phyloP scores from a whole-genome alignment of 75 land plant genomes.

The Picea glauca region DNA sequence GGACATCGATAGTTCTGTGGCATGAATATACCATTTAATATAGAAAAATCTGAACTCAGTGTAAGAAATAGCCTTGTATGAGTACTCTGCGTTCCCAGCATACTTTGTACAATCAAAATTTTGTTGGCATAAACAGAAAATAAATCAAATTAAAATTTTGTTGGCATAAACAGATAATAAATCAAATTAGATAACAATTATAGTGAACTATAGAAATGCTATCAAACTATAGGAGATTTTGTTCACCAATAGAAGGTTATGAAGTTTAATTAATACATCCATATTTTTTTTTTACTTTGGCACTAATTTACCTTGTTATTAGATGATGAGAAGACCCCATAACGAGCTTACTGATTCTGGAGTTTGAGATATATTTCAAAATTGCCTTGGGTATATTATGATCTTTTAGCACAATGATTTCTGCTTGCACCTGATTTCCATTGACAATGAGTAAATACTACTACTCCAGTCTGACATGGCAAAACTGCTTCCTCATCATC shows the following conservation, averaged over 20 bases:
- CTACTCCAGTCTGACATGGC: not conserved
- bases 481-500: not conserved
- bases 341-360: slow-evolving; percentile 29
- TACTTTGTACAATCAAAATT: not conserved
- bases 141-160: not conserved
- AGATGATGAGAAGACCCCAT: slow-evolving; percentile 36
- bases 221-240: not conserved
- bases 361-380: slow-evolving; percentile 32
- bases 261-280: too few species aligned
- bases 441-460: not conserved
- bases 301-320: slow-evolving; percentile 32
- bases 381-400: slow-evolving; percentile 44
- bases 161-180: not conserved
- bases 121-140: not conserved
- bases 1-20: too few species aligned
- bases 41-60: too few species aligned
- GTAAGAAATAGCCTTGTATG: too few species aligned
- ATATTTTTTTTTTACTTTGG: not conserved
- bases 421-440: slow-evolving; percentile 20
- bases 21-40: too few species aligned
- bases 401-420: slow-evolving; percentile 52
- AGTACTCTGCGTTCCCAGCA: too few species aligned
- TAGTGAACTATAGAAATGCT: not conserved
- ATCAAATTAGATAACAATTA: not conserved
- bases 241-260: too few species aligned